Conservation (phyloP, 2,329 filamentous ascomycete species). For the Oidium heveae region DNA sequence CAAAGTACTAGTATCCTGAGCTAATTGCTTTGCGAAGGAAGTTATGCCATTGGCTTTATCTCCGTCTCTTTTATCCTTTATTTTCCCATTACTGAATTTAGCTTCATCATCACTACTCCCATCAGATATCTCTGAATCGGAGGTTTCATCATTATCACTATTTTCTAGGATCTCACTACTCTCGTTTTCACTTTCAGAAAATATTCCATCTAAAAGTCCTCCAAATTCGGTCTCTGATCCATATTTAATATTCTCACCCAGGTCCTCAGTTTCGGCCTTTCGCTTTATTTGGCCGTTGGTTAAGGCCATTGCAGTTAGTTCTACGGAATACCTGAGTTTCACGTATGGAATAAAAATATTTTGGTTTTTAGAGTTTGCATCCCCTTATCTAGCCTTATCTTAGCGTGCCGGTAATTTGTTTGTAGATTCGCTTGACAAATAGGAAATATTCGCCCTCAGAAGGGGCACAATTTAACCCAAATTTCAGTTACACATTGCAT, state of each 20-base stretch:
- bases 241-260: slow-evolving; percentile 21
- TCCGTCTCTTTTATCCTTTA: slow-evolving; percentile 18
- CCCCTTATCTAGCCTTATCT: no score
- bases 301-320: slow-evolving; percentile 11
- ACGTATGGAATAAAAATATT: no score
- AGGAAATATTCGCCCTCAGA: no score
- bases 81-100: slow-evolving; percentile 22
- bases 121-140: slow-evolving; percentile 21
- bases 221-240: slow-evolving; percentile 36
- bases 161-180: slow-evolving; percentile 22
- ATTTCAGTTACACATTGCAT: no score
- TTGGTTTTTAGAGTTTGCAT: no score
- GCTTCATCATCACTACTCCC: slow-evolving; percentile 19
- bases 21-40: slow-evolving; percentile 12
- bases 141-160: slow-evolving; percentile 18
- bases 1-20: slow-evolving; percentile 3
- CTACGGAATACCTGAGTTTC: no score
- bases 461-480: no score
- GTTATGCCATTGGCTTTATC: slow-evolving; percentile 17
- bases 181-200: slow-evolving; percentile 31
- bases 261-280: slow-evolving; percentile 32
- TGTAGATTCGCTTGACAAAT: no score
- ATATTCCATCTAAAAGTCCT: slow-evolving; percentile 27
- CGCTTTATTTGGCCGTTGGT: slow-evolving; percentile 23
- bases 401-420: no score